These are phyloP conservation scores for Aphanocladium album DNA, from an alignment of 2,329 filamentous ascomycete species.

Conservation along the genomic window DNA sequence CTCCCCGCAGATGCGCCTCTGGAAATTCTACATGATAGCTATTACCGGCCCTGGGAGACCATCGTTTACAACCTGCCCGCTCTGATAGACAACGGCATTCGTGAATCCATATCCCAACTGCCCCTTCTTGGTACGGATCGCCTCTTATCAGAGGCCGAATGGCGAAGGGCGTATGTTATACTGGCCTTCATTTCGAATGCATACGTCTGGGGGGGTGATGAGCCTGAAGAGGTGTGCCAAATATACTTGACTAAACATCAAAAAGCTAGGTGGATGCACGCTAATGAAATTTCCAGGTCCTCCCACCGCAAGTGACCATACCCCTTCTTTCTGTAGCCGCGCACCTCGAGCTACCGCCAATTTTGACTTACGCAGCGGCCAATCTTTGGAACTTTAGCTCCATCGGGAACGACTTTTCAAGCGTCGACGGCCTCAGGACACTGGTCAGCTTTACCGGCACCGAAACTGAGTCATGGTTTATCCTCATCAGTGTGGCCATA, in stretches of 20 bases:
- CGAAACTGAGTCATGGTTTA: slow-evolving; percentile 91
- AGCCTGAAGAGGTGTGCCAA: slow-evolving; percentile 60
- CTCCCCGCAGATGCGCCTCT: slow-evolving; percentile 66
- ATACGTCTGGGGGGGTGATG: slow-evolving; percentile 83
- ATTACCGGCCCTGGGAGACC: slow-evolving; percentile 77
- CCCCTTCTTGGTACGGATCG: slow-evolving; percentile 62
- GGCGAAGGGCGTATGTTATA: slow-evolving; percentile 75
- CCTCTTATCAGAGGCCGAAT: slow-evolving; percentile 63
- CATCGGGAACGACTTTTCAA: slow-evolving; percentile 46
- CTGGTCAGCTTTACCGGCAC: slow-evolving; percentile 84
- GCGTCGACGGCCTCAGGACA: slow-evolving; percentile 63
- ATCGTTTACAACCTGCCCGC: slow-evolving; percentile 62
- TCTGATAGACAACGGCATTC: slow-evolving; percentile 60
- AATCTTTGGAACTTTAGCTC: slow-evolving; percentile 88
- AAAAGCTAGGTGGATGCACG: not conserved
- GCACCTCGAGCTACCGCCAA: slow-evolving; percentile 74
- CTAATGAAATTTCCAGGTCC: too few relatives aligned
- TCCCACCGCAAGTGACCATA: slow-evolving; percentile 72
- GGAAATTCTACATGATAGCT: slow-evolving; percentile 57
- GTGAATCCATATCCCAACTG: slow-evolving; percentile 58
- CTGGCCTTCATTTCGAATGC: slow-evolving; percentile 75
- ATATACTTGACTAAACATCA: slow-evolving; percentile 16
- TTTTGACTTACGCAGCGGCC: slow-evolving; percentile 83
- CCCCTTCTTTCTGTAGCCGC: slow-evolving; percentile 69
- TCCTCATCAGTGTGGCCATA: slow-evolving; percentile 84